A percentile compares a stretch with the other conserved stretches of the same genome.
phyloP scores from a whole-genome alignment of 2,329 filamentous ascomycete species.

The Epichloe typhina region DNA sequence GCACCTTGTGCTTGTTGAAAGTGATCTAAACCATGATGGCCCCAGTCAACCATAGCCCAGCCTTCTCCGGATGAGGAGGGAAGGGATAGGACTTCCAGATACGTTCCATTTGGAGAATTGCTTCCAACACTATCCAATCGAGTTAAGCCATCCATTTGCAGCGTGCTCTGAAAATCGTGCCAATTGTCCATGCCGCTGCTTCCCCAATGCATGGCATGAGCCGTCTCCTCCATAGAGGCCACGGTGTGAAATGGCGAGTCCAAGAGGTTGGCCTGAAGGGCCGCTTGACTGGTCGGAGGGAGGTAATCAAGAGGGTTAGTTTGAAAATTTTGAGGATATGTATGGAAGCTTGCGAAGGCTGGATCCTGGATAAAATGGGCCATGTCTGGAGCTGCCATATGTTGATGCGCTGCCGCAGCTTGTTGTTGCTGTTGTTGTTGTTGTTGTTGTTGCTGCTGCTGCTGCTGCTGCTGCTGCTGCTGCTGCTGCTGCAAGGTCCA shows the following conservation, averaged over 20 bases:
- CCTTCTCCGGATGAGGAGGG: constrained; percentile 72
- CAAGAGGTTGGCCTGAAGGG: constrained; percentile 49
- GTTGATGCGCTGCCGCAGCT: constrained; percentile 21
- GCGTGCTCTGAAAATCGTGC: constrained; percentile 59
- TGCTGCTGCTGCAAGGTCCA: constrained; percentile 48
- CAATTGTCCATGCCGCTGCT: constrained; percentile 54
- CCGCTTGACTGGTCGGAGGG: constrained; percentile 48
- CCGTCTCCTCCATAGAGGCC: constrained; percentile 40
- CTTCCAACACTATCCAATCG: constrained; percentile 30
- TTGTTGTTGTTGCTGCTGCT: constrained; percentile 23
- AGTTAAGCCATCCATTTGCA: constrained; percentile 38
- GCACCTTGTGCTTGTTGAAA: constrained; percentile 35
- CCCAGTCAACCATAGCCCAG: constrained; percentile 71
- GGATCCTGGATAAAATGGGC: constrained; percentile 44
- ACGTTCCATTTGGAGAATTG: constrained; percentile 37
- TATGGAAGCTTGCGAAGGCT: constrained; percentile 40
- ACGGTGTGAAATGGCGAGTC: constrained; percentile 49
- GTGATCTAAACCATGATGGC: constrained; percentile 55
- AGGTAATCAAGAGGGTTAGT: constrained; percentile 47
- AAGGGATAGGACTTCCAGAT: constrained; percentile 75
- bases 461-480: constrained; percentile 23
- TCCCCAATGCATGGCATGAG: constrained; percentile 46
- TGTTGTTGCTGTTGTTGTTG: constrained; percentile 29
- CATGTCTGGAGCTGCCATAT: constrained; percentile 32
- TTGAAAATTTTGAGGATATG: constrained; percentile 39